Conservation (phyloP, 306 rosid genomes). For the Prunus campanulata region DNA sequence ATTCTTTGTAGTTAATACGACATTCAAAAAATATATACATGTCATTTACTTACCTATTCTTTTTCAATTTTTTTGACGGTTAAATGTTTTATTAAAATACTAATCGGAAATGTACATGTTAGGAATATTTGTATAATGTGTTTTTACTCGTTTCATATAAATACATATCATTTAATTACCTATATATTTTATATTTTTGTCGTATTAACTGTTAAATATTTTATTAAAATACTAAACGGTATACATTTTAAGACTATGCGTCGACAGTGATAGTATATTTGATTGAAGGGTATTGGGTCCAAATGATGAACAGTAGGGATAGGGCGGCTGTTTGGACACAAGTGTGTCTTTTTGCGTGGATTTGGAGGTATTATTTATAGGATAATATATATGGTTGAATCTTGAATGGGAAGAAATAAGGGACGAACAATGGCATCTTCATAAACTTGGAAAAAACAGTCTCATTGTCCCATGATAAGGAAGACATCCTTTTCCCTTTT, state of each 20-base stretch:
- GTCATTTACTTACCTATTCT: too few species aligned
- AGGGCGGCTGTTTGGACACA: conserved; percentile 58
- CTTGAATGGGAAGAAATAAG: conserved; percentile 43
- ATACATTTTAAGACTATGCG: too few species aligned
- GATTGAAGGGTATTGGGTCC: conserved; percentile 24
- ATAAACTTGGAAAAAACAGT: neutral
- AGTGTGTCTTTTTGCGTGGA: conserved; percentile 41
- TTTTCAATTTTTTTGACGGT: too few species aligned
- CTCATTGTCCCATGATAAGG: neutral
- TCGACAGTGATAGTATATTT: neutral
- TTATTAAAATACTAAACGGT: too few species aligned
- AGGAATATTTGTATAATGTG: too few species aligned
- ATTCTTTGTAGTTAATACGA: too few species aligned
- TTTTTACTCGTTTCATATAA: too few species aligned
- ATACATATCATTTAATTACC: neutral
- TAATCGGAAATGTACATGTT: too few species aligned
- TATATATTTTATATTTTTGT: neutral
- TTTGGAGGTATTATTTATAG: conserved; percentile 23
- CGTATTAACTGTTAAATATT: neutral
- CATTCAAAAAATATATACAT: too few species aligned
- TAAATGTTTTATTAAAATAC: too few species aligned
- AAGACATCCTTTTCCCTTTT: neutral
- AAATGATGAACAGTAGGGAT: conserved; percentile 32
- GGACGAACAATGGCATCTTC: conserved; percentile 11
- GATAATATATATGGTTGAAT: conserved; percentile 20